Conservation (phyloP, 1,284 basidiomycete genomes). For the Marasmius oreades region DNA sequence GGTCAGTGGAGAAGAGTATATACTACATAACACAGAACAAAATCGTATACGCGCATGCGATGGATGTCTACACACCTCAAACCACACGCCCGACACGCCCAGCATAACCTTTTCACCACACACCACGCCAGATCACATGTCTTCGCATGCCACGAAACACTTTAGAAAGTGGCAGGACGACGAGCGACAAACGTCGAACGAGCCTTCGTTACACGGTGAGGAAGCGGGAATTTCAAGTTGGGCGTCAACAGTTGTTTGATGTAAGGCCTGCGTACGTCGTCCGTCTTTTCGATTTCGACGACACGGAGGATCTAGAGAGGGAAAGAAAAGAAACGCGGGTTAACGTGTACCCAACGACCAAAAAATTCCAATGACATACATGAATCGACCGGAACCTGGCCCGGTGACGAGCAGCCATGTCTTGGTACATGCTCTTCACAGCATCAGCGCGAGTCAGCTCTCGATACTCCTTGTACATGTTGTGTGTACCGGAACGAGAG, state of each 20-base stretch:
- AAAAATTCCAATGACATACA: slow-evolving; percentile 44
- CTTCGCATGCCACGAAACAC: no score
- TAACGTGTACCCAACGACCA: slow-evolving; percentile 5
- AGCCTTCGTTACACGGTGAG: slow-evolving; percentile 80
- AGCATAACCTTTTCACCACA: no score
- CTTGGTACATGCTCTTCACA: slow-evolving; percentile 97
- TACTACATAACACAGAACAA: no score
- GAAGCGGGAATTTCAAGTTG: slow-evolving; percentile 96
- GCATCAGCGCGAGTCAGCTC: slow-evolving; percentile 94
- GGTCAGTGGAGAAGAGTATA: no score
- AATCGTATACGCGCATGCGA: no score
- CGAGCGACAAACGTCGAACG: slow-evolving; percentile 72
- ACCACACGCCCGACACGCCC: no score
- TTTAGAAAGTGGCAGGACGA: slow-evolving; percentile 70
- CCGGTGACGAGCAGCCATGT: slow-evolving; percentile 99
- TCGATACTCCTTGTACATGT: slow-evolving; percentile 98
- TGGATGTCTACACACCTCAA: no score
- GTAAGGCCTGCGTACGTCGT: slow-evolving; percentile 92
- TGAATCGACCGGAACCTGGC: slow-evolving; percentile 99
- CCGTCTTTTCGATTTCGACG: slow-evolving; percentile 89
- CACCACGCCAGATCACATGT: no score
- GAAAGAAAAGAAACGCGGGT: neutral
- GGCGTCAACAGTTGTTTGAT: slow-evolving; percentile 95
- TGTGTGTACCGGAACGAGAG: slow-evolving; percentile 96
- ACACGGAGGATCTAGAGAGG: slow-evolving; percentile 80